Base-by-base conservation (phyloP, 2,329 filamentous ascomycete genomes). In the Teratosphaeria destructans region DNA sequence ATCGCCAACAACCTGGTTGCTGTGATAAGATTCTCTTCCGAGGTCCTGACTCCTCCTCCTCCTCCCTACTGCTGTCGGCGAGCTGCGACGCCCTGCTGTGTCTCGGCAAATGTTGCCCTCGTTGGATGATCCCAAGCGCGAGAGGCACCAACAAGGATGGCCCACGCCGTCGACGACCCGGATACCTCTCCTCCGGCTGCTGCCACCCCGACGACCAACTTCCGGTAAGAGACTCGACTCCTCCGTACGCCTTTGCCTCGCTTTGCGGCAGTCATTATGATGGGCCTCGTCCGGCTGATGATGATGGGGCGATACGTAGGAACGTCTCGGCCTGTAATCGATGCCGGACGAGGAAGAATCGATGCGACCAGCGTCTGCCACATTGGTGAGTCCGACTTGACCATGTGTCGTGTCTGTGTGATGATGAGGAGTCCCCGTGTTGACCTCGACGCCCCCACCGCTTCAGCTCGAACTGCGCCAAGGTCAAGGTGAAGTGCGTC, bases 341-440 rank as follows among this genome's bases (percentile, higher is more conserved):
- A 52, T 97, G 93, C 74, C 84, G 93, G 54, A 77, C 95, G 72
- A 85, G 93, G 69, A 97, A 97, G 79, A 97, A 96, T 72, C 83
- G 92, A 58, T 97, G 93, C 75, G 93, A 97, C 75, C 93, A 96
- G 80, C 86, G 88, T 65, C 81, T 97, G 63, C 93, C 93, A 10
- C 90, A 89, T 68, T 97, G 93, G 73, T 87, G 89, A 52, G 90
- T 89, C 66, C 97, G 93, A 53, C 19, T 19, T 3, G 52, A 27
- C 52, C 6, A 19, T 53, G 29, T 26, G 14, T 19, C 23, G 12
- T 27, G 52, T 5, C 23, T 16, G 8, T 3, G 19, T 5, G 23
- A n/a, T 5, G 7, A 14, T 16, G 11, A 19, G 19, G 1, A 1
- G 19, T 19, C 19, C 1, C 19, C 3, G 5, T 39, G 37, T 14